phyloP scores from a whole-genome alignment of 1,284 basidiomycete species.

The Rhodotorula sp. region DNA sequence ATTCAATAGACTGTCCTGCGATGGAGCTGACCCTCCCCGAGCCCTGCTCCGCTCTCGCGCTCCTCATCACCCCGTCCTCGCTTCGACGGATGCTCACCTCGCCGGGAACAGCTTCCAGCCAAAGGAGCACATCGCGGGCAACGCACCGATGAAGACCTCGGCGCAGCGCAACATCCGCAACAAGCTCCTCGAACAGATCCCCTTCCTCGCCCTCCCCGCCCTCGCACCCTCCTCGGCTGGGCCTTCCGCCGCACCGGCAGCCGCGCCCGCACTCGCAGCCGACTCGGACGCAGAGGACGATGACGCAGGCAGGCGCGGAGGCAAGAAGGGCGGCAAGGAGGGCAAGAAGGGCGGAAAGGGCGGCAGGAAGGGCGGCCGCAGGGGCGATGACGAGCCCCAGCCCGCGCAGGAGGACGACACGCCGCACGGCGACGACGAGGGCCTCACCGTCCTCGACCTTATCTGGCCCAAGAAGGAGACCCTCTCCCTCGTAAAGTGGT shows the following conservation, averaged over 20 bases:
- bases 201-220: constrained; percentile 57
- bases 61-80: background rate
- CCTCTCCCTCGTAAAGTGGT: constrained; percentile 93
- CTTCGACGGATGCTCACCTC: too few relatives aligned
- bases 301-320: constrained; percentile 49
- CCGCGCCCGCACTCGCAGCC: background rate
- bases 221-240: constrained; percentile 19
- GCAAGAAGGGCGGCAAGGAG: constrained; percentile 51
- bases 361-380: constrained; percentile 44
- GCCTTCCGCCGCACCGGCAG: background rate
- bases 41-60: too few relatives aligned
- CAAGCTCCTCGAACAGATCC: constrained; percentile 80
- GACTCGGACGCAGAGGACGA: constrained; percentile 6
- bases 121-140: constrained; percentile 83
- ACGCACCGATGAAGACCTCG: constrained; percentile 93
- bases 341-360: constrained; percentile 32
- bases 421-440: constrained; percentile 50
- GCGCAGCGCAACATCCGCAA: constrained; percentile 86
- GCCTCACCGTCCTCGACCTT: constrained; percentile 71
- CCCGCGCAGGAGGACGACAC: constrained; percentile 18
- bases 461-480: constrained; percentile 99
- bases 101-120: constrained; percentile 67
- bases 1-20: background rate
- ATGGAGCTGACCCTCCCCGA: background rate
- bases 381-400: constrained; percentile 21